Conservation (phyloP, 495 filamentous ascomycete genomes). For the Xylaria intraflava region DNA sequence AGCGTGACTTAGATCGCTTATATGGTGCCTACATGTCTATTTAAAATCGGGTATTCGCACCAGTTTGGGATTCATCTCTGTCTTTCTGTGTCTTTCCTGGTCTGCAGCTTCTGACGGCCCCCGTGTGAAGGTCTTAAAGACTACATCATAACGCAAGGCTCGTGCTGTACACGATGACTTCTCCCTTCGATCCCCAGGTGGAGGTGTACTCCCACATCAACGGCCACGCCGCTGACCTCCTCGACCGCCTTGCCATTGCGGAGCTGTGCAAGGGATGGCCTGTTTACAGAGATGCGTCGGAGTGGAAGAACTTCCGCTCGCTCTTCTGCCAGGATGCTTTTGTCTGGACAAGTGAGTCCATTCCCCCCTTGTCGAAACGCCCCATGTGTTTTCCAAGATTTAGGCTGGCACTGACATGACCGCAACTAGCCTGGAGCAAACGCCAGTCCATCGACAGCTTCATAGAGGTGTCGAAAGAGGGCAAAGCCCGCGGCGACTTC, state of each 20-base stretch:
- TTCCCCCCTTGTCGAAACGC: background rate
- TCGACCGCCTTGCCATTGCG: slow-evolving; percentile 50
- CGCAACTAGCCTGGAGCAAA: slow-evolving; percentile 48
- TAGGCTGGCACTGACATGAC: background rate
- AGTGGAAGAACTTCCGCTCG: slow-evolving; percentile 58
- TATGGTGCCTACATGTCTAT: no score
- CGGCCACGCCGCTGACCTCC: slow-evolving; percentile 39
- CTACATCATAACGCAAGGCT: background rate
- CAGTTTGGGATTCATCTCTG: no score
- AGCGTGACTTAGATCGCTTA: no score
- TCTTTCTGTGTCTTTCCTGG: no score
- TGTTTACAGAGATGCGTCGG: slow-evolving; percentile 57
- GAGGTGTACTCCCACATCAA: slow-evolving; percentile 50
- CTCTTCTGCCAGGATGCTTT: slow-evolving; percentile 53
- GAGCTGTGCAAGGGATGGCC: slow-evolving; percentile 65
- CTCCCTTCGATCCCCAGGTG: slow-evolving; percentile 36
- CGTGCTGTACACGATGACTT: slow-evolving; percentile 28
- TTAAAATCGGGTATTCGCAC: no score
- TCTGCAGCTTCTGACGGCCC: no score
- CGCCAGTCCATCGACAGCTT: slow-evolving; percentile 48
- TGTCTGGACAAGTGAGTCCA: slow-evolving; percentile 51
- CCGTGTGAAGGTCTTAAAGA: background rate
- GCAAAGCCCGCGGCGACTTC: slow-evolving; percentile 56
- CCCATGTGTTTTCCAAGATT: background rate
- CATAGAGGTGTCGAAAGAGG: slow-evolving; percentile 52